These are phyloP conservation scores for Ceratocystis variospora DNA, from an alignment of 2,329 filamentous ascomycete genomes.

Conservation along the genomic window DNA sequence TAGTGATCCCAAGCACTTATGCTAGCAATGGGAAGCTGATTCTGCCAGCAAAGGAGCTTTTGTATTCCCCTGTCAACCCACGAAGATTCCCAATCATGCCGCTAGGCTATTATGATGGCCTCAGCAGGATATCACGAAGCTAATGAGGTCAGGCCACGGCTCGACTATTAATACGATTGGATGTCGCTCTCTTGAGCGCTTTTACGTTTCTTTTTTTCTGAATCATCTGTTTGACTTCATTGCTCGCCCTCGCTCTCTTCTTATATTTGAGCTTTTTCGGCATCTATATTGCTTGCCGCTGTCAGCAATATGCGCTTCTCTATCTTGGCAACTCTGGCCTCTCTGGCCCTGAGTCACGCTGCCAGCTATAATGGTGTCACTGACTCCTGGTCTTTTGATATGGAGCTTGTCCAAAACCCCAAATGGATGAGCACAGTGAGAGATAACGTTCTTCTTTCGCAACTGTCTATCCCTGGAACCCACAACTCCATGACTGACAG, in stretches of 20 bases:
- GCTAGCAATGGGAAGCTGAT: background rate
- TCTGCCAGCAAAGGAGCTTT: too few relatives aligned
- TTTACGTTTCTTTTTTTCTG: background rate
- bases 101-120: constrained; percentile 33
- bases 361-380: background rate
- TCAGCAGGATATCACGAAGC: constrained; percentile 32
- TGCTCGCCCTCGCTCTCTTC: background rate
- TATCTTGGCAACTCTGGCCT: background rate
- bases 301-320: background rate
- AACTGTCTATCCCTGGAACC: constrained; percentile 37
- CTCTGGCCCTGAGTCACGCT: background rate
- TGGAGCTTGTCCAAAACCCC: constrained; percentile 25
- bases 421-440: constrained; percentile 34
- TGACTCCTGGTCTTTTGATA: constrained; percentile 29
- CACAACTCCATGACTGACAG: constrained; percentile 43
- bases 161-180: background rate
- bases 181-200: background rate
- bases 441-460: constrained; percentile 30
- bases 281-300: background rate
- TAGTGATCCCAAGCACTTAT: background rate
- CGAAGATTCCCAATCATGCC: constrained; percentile 25
- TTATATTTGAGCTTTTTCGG: background rate
- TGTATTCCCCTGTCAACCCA: too few relatives aligned
- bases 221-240: background rate
- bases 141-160: constrained; percentile 20